Conservation (phyloP, 2,329 filamentous ascomycete species). For the Trichoderma simmonsii region DNA sequence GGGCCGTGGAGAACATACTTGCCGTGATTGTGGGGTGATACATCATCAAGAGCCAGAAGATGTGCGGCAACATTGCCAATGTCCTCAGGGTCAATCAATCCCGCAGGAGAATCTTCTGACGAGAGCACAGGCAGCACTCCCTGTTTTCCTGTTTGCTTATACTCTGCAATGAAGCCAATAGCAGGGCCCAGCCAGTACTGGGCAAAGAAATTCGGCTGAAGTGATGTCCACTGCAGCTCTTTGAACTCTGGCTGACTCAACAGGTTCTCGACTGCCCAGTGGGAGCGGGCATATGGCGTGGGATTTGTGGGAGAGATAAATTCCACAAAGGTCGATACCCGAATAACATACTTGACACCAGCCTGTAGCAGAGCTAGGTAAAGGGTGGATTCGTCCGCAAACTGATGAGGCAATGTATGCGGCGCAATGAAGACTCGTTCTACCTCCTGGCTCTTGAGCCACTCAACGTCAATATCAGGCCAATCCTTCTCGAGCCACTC, state of each 20-base stretch:
- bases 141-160: not conserved
- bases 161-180: not conserved
- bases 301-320: not conserved
- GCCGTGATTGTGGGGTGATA: not conserved
- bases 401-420: not conserved
- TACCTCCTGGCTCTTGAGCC: not conserved
- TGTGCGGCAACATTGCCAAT: not conserved
- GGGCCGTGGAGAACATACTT: not conserved
- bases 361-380: not conserved
- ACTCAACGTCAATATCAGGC: not conserved
- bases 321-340: not conserved
- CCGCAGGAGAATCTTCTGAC: not conserved
- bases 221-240: not conserved
- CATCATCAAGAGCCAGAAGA: not conserved
- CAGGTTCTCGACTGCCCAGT: not conserved
- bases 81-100: not conserved
- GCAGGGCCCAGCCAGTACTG: not conserved
- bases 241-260: not conserved
- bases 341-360: not conserved
- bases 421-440: not conserved
- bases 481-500: not conserved
- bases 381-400: not conserved
- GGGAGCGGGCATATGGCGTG: not conserved
- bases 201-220: not conserved
- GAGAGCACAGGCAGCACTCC: not conserved